Base-by-base conservation (phyloP, 345 rosid species). In the Euphorbia pulcherrima region DNA sequence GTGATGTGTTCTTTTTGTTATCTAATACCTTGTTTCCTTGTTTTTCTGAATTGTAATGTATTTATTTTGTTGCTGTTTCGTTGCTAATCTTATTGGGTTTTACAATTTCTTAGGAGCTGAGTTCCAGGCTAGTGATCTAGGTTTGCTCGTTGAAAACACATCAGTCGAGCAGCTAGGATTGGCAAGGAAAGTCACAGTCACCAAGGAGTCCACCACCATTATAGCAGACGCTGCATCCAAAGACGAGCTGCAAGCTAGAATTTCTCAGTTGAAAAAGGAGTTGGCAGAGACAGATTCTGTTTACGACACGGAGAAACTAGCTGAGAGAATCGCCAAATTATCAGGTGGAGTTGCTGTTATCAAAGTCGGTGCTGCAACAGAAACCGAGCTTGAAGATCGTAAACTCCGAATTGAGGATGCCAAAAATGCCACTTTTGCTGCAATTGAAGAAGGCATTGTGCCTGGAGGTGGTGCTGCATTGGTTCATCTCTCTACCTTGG, bases 361-460 rank as follows among this genome's bases (percentile, higher is more conserved):
- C 75, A 90, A 95, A 78, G 99, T 87, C 14, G 99, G 99, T 40
- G 99, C 99, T 62, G 97, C 99, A 20, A 95, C 99, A 0, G 97
- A 95, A 79, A 86, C 97, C 18, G 99, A 95, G 80, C 97, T 95
- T 23, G 97, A 95, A 75, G 97, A 90, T 72, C 91, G 97, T 26
- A 90, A 88, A 78, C 97, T 92, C 18, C 88, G 94, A 6, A 87
- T 95, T 6, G 97, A 95, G 78, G 99, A 92, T 81, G 99, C 99
- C 56, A 92, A 92, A 79, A 92, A 95, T 72, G 93, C 97, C 5
- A 95, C 97, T 18, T 92, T 95, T 71, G 99, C 99, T 65, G 97
- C 99, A 70, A 87, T 92, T 2, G 97, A 95, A 69, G 99, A 95
- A 85, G 99, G 99, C 0, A 95, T 95, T 52, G 97, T 95, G 20